Evolutionary conservation across 2,329 filamentous ascomycete species (phyloP), one percentile per base, ranked within the genome.

Genomic region (Ophiostoma quercus): DNA sequence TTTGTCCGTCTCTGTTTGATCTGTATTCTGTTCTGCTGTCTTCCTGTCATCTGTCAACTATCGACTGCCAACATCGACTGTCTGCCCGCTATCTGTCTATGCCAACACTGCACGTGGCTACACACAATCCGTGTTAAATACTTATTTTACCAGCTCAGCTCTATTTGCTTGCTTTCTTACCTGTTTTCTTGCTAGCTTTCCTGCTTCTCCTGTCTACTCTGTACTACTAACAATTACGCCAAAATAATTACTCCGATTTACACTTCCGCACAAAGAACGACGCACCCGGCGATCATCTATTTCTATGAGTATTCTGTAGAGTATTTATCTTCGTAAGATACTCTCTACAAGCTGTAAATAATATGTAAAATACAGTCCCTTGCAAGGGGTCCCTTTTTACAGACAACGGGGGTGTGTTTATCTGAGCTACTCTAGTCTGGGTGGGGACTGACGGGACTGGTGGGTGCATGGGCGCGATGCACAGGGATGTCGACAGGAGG

Each of bases 401-500:
- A 54, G 22, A 22, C n/a, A 22, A 22, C 51, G 25, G 51, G 51
- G 51, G 51, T 57, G 51, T 57, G 16, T 57, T n/a, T 57, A 57
- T 11, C 51, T 29, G 16, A n/a, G 16, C 19, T 47, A 8, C 4
- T 19, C 6, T 47, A 47, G 43, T 47, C 16, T 14, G 12, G 22
- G 51, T 57, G 51, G 51, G 22, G n/a, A 57, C 51, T 57, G 51
- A 57, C 51, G 51, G 51, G 51, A 57, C 51, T 57, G 51, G 22
- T 57, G 51, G 51, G 51, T 57, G 51, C 22, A 57, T 57, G 51
- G 22, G 51, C 51, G 51, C 51, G 51, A 57, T 57, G 51, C n/a
- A 62, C 32, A 19, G 68, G 43, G 68, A 60, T 69, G 68, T 41
- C 19, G 57, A 34, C 67, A 66, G 60, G 62, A 66, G 43, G 43